Evolutionary conservation across 176 grass and related monocot genomes (phyloP).

Genomic region (Hyparrhenia diplandra): DNA sequence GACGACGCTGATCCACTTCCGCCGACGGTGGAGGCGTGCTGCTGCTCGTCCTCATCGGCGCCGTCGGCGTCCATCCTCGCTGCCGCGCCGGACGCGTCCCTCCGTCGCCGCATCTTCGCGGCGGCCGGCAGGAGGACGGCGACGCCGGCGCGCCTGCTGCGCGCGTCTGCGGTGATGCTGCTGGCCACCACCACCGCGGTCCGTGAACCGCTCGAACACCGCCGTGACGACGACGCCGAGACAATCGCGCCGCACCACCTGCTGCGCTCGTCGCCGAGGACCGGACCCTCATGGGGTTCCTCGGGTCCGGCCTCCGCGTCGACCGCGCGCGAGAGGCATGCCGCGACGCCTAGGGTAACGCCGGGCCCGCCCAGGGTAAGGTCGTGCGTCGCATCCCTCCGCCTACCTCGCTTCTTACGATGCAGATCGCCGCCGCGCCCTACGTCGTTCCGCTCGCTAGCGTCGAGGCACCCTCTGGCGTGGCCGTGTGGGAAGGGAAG

Average conservation of each 20-base stretch:
- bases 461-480: too few relatives aligned
- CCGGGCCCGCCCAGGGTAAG: slow-evolving; percentile 2
- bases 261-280: slow-evolving; percentile 90
- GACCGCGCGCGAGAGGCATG: slow-evolving; percentile 73
- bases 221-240: too few relatives aligned
- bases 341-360: slow-evolving; percentile 27
- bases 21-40: slow-evolving; percentile 51
- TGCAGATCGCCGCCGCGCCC: too few relatives aligned
- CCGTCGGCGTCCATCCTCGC: slow-evolving; percentile 37
- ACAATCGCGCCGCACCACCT: slow-evolving; percentile 87
- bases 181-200: not conserved
- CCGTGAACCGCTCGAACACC: too few relatives aligned
- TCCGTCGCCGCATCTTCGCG: slow-evolving; percentile 21
- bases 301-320: slow-evolving; percentile 60
- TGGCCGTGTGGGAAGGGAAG: too few relatives aligned
- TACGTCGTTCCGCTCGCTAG: too few relatives aligned
- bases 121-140: not conserved
- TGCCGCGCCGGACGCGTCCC: not conserved
- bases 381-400: too few relatives aligned
- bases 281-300: slow-evolving; percentile 53
- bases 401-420: too few relatives aligned
- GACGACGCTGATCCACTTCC: too few relatives aligned
- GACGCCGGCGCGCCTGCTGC: not conserved
- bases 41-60: slow-evolving; percentile 45
- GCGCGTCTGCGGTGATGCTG: not conserved